phyloP scores from a whole-genome alignment of 345 rosid genomes.

The Hibiscus syriacus region DNA sequence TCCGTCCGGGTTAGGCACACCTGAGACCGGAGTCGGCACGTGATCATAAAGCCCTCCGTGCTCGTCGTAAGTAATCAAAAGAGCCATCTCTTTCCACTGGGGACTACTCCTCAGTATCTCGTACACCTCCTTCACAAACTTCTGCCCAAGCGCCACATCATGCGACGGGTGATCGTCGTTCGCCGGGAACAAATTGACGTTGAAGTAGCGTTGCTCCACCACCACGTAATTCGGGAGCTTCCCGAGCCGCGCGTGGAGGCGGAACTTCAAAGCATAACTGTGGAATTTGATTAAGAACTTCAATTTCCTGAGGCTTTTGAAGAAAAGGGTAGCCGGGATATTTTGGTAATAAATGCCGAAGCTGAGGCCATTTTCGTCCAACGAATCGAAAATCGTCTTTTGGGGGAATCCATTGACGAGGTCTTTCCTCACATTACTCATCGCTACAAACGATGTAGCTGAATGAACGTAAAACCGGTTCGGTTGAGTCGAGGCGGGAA shows the following conservation, averaged over 20 bases:
- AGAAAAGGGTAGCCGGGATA: conserved; percentile 91
- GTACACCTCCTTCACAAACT: conserved; percentile 89
- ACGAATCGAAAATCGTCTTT: conserved; percentile 79
- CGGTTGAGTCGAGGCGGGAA: conserved; percentile 96
- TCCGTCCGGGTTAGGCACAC: conserved; percentile 92
- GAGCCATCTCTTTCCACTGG: conserved; percentile 95
- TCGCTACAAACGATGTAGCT: conserved; percentile 92
- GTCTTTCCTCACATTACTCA: conserved; percentile 80
- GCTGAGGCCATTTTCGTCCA: conserved; percentile 73
- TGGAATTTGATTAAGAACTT: conserved; percentile 70
- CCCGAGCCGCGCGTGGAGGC: conserved; percentile 61
- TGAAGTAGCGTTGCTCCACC: conserved; percentile 85
- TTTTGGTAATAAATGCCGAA: conserved; percentile 95
- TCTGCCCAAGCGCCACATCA: conserved; percentile 80
- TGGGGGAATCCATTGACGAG: conserved; percentile 88
- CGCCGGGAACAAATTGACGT: conserved; percentile 55
- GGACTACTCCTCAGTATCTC: conserved; percentile 86
- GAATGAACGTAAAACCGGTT: conserved; percentile 97
- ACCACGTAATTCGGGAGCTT: conserved; percentile 78
- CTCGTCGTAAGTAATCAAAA: conserved; percentile 87
- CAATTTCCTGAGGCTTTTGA: conserved; percentile 56
- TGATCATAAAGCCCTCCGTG: conserved; percentile 99
- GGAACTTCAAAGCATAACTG: conserved; percentile 50
- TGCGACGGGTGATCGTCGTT: conserved; percentile 98
- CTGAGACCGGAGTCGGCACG: conserved; percentile 73